Base-by-base conservation (phyloP, 345 rosid species). In the Lepidium aucheri region DNA sequence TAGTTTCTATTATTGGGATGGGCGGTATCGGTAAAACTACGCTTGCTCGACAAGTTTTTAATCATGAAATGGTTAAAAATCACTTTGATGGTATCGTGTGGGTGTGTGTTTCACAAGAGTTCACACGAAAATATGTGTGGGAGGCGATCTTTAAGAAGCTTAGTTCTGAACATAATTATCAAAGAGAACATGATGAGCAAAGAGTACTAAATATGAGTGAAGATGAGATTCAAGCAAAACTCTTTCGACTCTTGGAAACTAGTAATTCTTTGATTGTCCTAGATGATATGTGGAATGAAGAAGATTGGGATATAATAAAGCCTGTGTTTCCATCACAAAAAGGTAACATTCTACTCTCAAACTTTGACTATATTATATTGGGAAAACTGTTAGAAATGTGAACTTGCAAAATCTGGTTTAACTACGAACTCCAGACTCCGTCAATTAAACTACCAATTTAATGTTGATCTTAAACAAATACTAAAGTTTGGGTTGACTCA, bases 11-110 rank as follows among this genome's bases (percentile, higher is more conserved):
- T 3, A 67, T 69, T 3, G 84, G 86, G 9, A 80, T 82, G 86
- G 83, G 85, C 0, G 89, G 86, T 11, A 59, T 80, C 9, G 85
- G 86, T 4, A 84, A 80, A 66, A 85, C 84, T 0, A 46, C 85
- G 7, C 67, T 82, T 0, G 84, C 83, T 3, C 62, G 38, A 52
- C 68, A 76, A 34, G 43, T 71, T 0, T 47, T 76, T 10, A 30
- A 72, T 28, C 68, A 67, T 16, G 4, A n/a, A 5, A 22, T 7
- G 0, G 60, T 80, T 2, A 72, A 73, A 58, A 22, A 13, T 10
- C 26, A 46, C 26, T 84, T 78, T 8, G 58, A 46, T 0, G 26
- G 67, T 1, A 32, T 74, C 1, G 77, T 76, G 3, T 80, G 79
- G 84, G 76, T 69, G 1, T 73, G 60, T 20, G 24, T 84, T 9